A percentile compares a stretch with the other conserved stretches of the same genome.
These are phyloP conservation scores for Cryphonectria parasitica DNA, from an alignment of 2,329 filamentous ascomycete genomes.

Conservation along the genomic window DNA sequence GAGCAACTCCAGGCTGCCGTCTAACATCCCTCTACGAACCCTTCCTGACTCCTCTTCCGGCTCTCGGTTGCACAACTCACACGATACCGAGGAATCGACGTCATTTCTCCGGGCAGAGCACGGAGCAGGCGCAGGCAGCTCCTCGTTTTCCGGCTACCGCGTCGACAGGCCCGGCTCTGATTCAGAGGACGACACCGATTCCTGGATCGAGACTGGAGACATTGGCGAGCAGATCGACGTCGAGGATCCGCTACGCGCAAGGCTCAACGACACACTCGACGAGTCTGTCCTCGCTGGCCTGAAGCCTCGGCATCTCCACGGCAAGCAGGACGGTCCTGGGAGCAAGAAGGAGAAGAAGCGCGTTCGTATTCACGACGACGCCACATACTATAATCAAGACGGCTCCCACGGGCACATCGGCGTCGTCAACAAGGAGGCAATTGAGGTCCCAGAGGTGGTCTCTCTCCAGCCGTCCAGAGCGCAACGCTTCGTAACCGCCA, in stretches of 20 bases:
- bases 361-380: slow-evolving; percentile 65
- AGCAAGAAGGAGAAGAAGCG: slow-evolving; percentile 57
- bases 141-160: slow-evolving; percentile 51
- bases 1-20: slow-evolving; percentile 64
- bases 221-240: slow-evolving; percentile 88
- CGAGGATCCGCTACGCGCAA: slow-evolving; percentile 78
- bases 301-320: slow-evolving; percentile 49
- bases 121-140: slow-evolving; percentile 39
- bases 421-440: slow-evolving; percentile 72
- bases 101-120: slow-evolving; percentile 47
- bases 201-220: slow-evolving; percentile 95
- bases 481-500: slow-evolving; percentile 73
- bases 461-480: slow-evolving; percentile 65
- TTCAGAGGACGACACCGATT: slow-evolving; percentile 59
- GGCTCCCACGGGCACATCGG: slow-evolving; percentile 44
- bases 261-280: slow-evolving; percentile 68
- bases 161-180: slow-evolving; percentile 59
- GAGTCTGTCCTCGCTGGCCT: slow-evolving; percentile 60
- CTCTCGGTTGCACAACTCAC: slow-evolving; percentile 39
- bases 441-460: slow-evolving; percentile 74
- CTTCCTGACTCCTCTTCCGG: slow-evolving; percentile 50
- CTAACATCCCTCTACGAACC: slow-evolving; percentile 86
- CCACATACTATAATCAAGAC: slow-evolving; percentile 27
- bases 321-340: slow-evolving; percentile 34
- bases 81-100: slow-evolving; percentile 48